Evolutionary conservation across 1,284 basidiomycete genomes (phyloP).

Genomic region (Ustilago cynodontis): DNA sequence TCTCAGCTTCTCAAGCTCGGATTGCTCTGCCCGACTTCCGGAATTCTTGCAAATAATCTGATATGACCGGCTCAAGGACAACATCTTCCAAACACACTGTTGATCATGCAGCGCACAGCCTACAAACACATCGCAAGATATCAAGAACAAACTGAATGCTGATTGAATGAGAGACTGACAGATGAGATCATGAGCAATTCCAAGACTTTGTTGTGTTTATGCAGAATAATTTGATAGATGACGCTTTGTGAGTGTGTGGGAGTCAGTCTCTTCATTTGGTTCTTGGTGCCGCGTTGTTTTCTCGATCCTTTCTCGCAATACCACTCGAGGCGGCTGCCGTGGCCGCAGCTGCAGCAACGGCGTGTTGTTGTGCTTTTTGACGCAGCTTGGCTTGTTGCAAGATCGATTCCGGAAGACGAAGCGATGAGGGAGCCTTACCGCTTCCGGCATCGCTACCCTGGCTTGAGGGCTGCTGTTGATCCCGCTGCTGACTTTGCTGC

Average conservation of each 20-base stretch:
- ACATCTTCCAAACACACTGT: background rate
- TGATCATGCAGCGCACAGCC: background rate
- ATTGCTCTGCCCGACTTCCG: conserved; percentile 2
- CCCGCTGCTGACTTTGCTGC: conserved; percentile 9
- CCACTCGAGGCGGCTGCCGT: conserved; percentile 32
- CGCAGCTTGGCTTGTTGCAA: conserved; percentile 28
- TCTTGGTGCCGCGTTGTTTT: conserved; percentile 9
- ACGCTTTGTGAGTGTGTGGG: background rate
- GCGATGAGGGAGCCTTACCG: conserved; percentile 3
- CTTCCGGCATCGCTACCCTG: background rate
- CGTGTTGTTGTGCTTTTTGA: conserved; percentile 22
- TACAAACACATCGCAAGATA: background rate
- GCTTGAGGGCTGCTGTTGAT: background rate
- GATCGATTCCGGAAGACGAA: conserved; percentile 29
- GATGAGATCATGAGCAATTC: background rate
- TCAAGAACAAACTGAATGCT: conserved; percentile 3
- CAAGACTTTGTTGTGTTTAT: background rate
- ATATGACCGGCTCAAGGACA: background rate
- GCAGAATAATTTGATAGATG: background rate
- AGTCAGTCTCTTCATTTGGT: background rate
- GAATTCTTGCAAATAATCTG: background rate
- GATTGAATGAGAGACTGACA: conserved; percentile 1
- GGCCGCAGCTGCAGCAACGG: conserved; percentile 21
- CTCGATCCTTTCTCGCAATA: conserved; percentile 38
- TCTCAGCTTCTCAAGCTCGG: background rate